Percentiles rank a stretch among this genome's conserved stretches.
These are phyloP conservation scores for Amauroascus niger DNA, from an alignment of 2,329 filamentous ascomycete species.

Conservation along the genomic window DNA sequence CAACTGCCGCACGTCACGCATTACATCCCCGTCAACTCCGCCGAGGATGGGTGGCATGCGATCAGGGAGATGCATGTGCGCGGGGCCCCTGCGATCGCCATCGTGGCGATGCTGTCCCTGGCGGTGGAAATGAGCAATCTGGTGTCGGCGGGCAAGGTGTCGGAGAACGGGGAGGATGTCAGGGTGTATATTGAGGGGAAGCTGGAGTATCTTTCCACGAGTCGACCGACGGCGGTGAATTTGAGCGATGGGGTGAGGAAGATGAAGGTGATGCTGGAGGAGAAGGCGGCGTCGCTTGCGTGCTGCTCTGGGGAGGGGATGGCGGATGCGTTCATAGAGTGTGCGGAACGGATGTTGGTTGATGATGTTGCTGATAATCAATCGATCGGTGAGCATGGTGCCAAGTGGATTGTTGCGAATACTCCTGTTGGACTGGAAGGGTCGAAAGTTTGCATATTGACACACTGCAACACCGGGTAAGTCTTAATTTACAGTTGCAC, in stretches of 20 bases:
- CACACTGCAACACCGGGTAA: conserved; percentile 94
- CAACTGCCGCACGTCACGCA: conserved; percentile 51
- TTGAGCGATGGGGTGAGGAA: conserved; percentile 80
- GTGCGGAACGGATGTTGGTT: conserved; percentile 76
- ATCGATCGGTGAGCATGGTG: conserved; percentile 71
- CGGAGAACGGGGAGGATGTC: conserved; percentile 51
- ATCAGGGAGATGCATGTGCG: conserved; percentile 57
- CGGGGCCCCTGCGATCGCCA: conserved; percentile 89
- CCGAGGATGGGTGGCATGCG: conserved; percentile 54
- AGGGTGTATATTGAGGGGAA: conserved; percentile 60
- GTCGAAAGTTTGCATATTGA: conserved; percentile 67
- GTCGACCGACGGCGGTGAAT: conserved; percentile 89
- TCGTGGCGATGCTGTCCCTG: conserved; percentile 83
- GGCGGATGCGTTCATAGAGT: conserved; percentile 60
- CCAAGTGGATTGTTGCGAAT: conserved; percentile 66
- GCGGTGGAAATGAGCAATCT: conserved; percentile 66
- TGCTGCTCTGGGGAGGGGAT: conserved; percentile 42
- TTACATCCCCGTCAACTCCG: conserved; percentile 46
- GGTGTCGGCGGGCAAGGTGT: conserved; percentile 30
- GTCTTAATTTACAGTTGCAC: no score
- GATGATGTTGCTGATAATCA: conserved; percentile 83
- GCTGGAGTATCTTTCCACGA: conserved; percentile 77
- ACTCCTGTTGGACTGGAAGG: conserved; percentile 40
- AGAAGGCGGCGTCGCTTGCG: conserved; percentile 31
- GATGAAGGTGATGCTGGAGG: conserved; percentile 56